These are phyloP conservation scores for Trametes coccinea DNA, from an alignment of 768 basidiomycete genomes.

Conservation along the genomic window DNA sequence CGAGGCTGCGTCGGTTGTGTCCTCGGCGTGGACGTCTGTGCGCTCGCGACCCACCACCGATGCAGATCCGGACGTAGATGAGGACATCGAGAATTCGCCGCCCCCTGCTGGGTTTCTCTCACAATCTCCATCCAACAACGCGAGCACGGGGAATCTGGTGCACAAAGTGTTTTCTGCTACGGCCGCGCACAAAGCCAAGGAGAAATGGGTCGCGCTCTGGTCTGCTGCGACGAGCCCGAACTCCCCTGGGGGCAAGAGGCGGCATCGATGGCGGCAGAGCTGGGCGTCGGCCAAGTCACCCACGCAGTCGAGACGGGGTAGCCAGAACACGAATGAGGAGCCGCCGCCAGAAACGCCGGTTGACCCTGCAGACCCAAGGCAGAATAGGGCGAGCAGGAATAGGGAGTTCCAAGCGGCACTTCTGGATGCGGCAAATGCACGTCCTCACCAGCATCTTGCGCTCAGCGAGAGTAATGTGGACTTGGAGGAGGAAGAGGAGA, in stretches of 20 bases:
- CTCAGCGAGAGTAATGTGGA: constrained; percentile 41
- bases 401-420: constrained; percentile 15
- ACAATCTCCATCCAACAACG: constrained; percentile 17
- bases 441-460: constrained; percentile 18
- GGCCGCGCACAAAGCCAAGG: constrained; percentile 56
- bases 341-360: neutral
- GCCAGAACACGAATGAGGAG: neutral
- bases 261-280: constrained; percentile 16
- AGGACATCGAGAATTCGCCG: constrained; percentile 33
- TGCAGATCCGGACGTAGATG: constrained; percentile 20
- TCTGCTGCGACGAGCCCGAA: constrained; percentile 31
- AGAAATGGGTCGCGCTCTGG: constrained; percentile 53
- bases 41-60: constrained; percentile 38
- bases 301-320: constrained; percentile 5
- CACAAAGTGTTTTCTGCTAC: constrained; percentile 39
- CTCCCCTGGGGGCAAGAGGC: constrained; percentile 7
- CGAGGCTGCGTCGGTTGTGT: constrained; percentile 55
- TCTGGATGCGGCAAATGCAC: constrained; percentile 11
- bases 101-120: constrained; percentile 34
- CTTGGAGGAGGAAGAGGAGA: constrained; percentile 44
- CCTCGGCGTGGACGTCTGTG: constrained; percentile 49
- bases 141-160: constrained; percentile 23
- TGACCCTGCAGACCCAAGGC: constrained; percentile 16
- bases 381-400: constrained; percentile 5
- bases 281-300: constrained; percentile 13